Evolutionary conservation across 208 protist genomes (phyloP), one percentile per base, ranked within the genome.

Genomic region (Endotrypanum monterogeii): DNA sequence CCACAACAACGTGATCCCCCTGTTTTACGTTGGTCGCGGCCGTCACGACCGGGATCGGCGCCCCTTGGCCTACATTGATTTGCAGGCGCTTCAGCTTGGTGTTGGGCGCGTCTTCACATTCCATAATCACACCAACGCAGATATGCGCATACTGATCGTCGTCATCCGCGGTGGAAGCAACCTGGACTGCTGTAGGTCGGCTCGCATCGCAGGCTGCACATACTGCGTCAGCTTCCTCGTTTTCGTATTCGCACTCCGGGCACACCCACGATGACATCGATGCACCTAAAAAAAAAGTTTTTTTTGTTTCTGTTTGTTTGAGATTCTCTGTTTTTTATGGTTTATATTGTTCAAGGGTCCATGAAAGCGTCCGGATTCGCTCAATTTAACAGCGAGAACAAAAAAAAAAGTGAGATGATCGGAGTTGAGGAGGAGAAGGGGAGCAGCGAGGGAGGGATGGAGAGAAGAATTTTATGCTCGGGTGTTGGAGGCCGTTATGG

Each of bases 71-170:
- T 3, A 96, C 83, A 55, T 91, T 71, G n/a, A 95, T 81, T 57
- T 83, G 83, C n/a, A 96, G 82, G 62, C 54, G 60, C 81, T 85
- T 87, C 70, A 96, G 81, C 80, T 89, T 93, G 23, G 83, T 80
- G 70, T 84, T 84, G 14, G 89, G 68, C 5, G 85, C 83, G 28
- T 92, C 86, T 41, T 87, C 82, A 73, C 83, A 91, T 56, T 73
- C 78, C 9, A 78, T 30, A 39, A 96, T 76, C 3, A 78, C 41
- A 32, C 91, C 91, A 30, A 92, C 88, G 48, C 84, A 74, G 62
- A 92, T 83, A 65, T 90, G 66, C 55, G 54, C 32, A 75, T 90
- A 91, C 7, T 57, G 63, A 9, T 81, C 79, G 46, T 91, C 86
- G 32, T 83, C 81, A 8, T 89, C 86, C 54, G 70, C 79, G 9